phyloP scores from a whole-genome alignment of 2,329 filamentous ascomycete genomes.

The Daldinia sp. region DNA sequence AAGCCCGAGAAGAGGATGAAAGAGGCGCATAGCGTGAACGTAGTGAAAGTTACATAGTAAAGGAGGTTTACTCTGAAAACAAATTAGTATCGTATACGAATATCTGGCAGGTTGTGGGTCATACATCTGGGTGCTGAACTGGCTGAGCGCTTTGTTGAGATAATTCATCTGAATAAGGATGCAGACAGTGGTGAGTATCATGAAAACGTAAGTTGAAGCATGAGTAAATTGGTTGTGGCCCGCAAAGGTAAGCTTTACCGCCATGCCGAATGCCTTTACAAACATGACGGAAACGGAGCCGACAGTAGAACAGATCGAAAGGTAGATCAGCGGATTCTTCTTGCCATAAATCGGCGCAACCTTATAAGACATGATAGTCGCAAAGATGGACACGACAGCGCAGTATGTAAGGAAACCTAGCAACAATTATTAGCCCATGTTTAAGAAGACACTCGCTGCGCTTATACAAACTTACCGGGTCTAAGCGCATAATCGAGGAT shows the following conservation, averaged over 20 bases:
- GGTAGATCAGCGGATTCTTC: constrained; percentile 94
- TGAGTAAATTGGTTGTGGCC: constrained; percentile 96
- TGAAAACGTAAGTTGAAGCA: constrained; percentile 96
- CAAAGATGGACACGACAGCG: constrained; percentile 79
- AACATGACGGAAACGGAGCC: constrained; percentile 99
- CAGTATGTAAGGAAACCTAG: constrained; percentile 91
- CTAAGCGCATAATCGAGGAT: constrained; percentile 90
- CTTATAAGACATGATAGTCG: constrained; percentile 94
- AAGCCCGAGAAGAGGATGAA: constrained; percentile 97
- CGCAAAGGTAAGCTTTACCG: constrained; percentile 89
- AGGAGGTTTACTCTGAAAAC: constrained; percentile 82
- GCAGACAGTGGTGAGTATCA: constrained; percentile 90
- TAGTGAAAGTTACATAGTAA: constrained; percentile 98
- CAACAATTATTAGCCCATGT: constrained; percentile 33
- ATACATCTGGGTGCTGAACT: constrained; percentile 97
- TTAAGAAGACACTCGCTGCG: neutral
- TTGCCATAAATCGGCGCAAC: constrained; percentile 89
- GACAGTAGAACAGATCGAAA: constrained; percentile 97
- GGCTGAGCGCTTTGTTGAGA: constrained; percentile 97
- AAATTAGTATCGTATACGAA: constrained; percentile 40
- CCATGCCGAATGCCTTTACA: constrained; percentile 97
- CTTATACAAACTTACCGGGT: constrained; percentile 69
- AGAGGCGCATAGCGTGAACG: constrained; percentile 89
- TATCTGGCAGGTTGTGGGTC: constrained; percentile 43
- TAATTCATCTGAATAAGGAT: constrained; percentile 99